Percentiles rank a stretch among this genome's conserved stretches.
phyloP scores from a whole-genome alignment of 2,329 filamentous ascomycete genomes.

The Fusarium sp. region DNA sequence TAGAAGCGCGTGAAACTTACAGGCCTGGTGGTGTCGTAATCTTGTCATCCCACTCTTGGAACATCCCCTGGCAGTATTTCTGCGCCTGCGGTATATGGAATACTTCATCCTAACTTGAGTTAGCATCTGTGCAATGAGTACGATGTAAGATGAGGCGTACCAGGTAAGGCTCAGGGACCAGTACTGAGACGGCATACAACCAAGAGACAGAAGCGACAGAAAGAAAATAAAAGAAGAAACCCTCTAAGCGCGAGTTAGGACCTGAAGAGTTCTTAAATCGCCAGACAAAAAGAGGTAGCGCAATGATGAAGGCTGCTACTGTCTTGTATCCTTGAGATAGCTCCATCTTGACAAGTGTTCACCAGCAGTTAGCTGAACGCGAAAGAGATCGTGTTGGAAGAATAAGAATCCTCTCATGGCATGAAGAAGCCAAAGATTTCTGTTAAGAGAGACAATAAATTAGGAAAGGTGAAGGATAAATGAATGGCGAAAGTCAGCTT shows the following conservation, averaged over 20 bases:
- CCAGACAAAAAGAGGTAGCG: constrained; percentile 23
- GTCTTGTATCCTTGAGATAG: constrained; percentile 22
- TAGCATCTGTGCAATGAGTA: background rate
- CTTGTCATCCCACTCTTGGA: constrained; percentile 89
- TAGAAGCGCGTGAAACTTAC: constrained; percentile 52
- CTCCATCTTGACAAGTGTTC: constrained; percentile 44
- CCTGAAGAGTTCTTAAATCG: background rate
- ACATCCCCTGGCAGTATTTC: constrained; percentile 80
- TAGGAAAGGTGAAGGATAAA: background rate
- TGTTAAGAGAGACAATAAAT: background rate
- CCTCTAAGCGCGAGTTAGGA: background rate
- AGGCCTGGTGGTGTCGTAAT: constrained; percentile 96
- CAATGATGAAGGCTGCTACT: constrained; percentile 16
- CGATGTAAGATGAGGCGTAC: constrained; percentile 48
- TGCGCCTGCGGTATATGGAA: constrained; percentile 94
- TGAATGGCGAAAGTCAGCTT: background rate
- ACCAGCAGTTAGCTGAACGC: background rate
- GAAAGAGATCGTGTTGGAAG: too few species aligned
- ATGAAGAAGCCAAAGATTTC: background rate
- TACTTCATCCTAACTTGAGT: constrained; percentile 74
- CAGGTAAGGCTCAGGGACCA: constrained; percentile 64
- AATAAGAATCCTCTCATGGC: background rate
- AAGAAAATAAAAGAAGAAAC: constrained; percentile 32
- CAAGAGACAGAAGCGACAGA: constrained; percentile 32
- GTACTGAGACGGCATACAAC: constrained; percentile 39